Conservation (phyloP, 78 protist species). For the Planoprotostelium fungivorum region DNA sequence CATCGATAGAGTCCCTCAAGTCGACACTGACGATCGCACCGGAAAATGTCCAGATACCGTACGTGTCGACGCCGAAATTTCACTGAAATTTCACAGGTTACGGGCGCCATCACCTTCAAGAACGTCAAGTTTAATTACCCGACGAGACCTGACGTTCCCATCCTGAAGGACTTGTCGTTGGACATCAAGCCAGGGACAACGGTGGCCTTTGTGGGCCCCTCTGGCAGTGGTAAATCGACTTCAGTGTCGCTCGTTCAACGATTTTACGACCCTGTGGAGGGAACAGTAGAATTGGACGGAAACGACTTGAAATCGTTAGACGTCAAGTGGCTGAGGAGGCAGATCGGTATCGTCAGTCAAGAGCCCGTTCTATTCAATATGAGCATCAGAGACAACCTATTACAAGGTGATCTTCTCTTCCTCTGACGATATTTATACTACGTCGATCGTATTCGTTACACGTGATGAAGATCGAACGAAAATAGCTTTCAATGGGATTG, state of each 20-base stretch:
- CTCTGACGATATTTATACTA: too few species aligned
- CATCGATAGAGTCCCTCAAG: slow-evolving; percentile 52
- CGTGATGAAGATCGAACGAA: too few species aligned
- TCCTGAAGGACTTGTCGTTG: slow-evolving; percentile 55
- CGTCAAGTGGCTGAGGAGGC: slow-evolving; percentile 16
- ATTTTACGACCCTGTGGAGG: slow-evolving; percentile 53
- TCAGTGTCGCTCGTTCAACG: slow-evolving; percentile 39
- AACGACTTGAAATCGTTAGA: slow-evolving; percentile 23
- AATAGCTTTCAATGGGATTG: too few species aligned
- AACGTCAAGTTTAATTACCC: slow-evolving; percentile 74
- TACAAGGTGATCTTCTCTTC: slow-evolving; percentile 47
- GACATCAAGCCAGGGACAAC: slow-evolving; percentile 59
- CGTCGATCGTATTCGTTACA: too few species aligned
- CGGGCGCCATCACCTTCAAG: slow-evolving; percentile 59
- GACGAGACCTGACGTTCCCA: slow-evolving; percentile 41
- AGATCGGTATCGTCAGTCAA: slow-evolving; percentile 80
- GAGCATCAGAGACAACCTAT: slow-evolving; percentile 83
- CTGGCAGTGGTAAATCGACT: slow-evolving; percentile 86
- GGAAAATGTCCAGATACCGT: too few species aligned
- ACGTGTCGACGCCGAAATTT: background rate
- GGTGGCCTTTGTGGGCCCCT: slow-evolving; percentile 80
- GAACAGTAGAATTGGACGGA: slow-evolving; percentile 39
- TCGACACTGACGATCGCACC: slow-evolving; percentile 30
- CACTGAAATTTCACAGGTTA: background rate
- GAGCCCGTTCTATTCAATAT: slow-evolving; percentile 82